Evolutionary conservation across 163 green algal species (phyloP), one percentile per base, ranked within the genome.

Genomic region (Scenedesmus sp.): DNA sequence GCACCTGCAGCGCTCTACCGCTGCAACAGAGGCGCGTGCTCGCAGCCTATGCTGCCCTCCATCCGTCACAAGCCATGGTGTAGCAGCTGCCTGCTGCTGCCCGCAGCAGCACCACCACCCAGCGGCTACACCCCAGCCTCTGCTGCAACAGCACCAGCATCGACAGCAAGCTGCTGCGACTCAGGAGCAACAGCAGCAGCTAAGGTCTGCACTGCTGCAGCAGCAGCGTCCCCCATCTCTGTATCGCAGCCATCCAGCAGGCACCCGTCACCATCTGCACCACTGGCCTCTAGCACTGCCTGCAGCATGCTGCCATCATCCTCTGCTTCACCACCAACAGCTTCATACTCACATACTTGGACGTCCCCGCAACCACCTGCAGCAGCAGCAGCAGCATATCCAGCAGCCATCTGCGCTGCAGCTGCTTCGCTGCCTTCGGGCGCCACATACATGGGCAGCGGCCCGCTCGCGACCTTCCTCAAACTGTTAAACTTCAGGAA

Each of bases 391-490:
- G 24, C 46, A 72, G 46, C 46, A 73, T 51, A 42, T 22, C 46
- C 46, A 43, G 13, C 44, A n/a, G 80, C n/a, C 81, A 68, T 73
- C 81, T 44, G 46, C 5, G 44, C 82, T 10, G 49, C 49, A 18
- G n/a, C 49, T 18, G 49, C 82, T 53, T 78, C 49, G 53, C 30
- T 37, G 35, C 53, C 53, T 5, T 9, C 35, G 3, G 53, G 33
- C 0, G 53, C 53, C 49, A 87, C 82, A 87, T 56, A 87, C 30
- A 30, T 26, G 20, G 78, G 78, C 81, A 73, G 46, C 26, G 81
- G 72, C 18, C n/a, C 79, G 24, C 24, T 81, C 3, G 16, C 35
- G 1, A 76, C 16, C 30, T 76, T 76, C 0, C 72, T 35, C 72
- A 81, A 46, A 12, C 72, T 81, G 72, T 46, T 35, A 49, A 49